Evolutionary conservation across 2,329 filamentous ascomycete genomes (phyloP), one percentile per base, ranked within the genome.

Genomic region (Exophiala phaeomuriformis): DNA sequence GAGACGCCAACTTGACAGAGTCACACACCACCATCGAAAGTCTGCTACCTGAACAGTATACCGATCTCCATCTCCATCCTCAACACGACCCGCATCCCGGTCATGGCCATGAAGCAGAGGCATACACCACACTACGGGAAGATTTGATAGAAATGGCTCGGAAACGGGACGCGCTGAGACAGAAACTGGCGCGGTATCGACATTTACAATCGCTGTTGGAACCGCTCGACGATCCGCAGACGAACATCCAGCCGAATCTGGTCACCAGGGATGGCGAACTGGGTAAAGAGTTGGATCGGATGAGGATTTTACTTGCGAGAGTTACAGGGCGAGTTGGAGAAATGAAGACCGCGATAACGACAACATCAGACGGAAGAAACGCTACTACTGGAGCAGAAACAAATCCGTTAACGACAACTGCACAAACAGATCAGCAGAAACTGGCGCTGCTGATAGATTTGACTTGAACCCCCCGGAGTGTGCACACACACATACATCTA

Each of bases 171-270:
- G 71, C 70, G 19, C 67, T 75, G 49, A 69, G 73, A 55, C 68
- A 69, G 51, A 74, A 73, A 45, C 66, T 79, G 8, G 71, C 69
- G 49, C 73, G 75, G 48, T 72, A 77, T 37, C 70, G 69, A 35
- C 71, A 72, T 29, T 63, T 81, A 6, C 67, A 72, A 37, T 63
- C 61, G 19, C 64, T 79, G 31, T 64, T 81, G 3, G 70, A 73
- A 52, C 77, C 77, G 1, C 78, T 79, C 50, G 64, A 71, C 31
- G 66, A 75, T 29, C 75, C 78, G 0, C 71, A 72, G 55, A 65
- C 71, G 37, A 75, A 72, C 47, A 72, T 81, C 39, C 78, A 81
- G 59, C 77, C 77, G 1, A 80, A 80, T 57, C 66, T 81, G 28
- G 71, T 77, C 32, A 77, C 75, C 33, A 69, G 70, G 47, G 76